A percentile compares a stretch with the other conserved stretches of the same genome.
phyloP scores from a whole-genome alignment of 345 rosid species.

The Eucalyptus fibrosa region DNA sequence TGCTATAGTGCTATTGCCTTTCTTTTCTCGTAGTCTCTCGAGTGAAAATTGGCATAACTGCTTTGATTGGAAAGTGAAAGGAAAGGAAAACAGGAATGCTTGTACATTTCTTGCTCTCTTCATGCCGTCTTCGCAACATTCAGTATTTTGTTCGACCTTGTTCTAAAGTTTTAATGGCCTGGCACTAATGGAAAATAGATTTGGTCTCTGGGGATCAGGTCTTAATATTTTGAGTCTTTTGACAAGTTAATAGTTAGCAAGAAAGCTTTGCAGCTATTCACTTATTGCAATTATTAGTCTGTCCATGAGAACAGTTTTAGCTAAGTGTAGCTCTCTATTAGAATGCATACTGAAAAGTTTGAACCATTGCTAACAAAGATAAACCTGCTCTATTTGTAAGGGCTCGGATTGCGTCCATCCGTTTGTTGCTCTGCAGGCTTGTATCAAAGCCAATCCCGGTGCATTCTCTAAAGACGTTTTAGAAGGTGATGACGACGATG shows the following conservation, averaged over 20 bases:
- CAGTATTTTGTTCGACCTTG: not conserved
- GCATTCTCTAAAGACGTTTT: slow-evolving; percentile 55
- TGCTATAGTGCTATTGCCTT: not conserved
- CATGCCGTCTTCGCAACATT: not conserved
- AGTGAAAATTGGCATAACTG: not conserved
- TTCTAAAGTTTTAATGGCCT: not conserved
- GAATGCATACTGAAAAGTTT: not conserved
- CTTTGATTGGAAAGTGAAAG: not conserved
- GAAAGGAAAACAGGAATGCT: not conserved
- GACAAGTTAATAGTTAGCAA: not conserved
- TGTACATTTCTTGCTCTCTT: not conserved
- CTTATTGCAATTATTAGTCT: not conserved
- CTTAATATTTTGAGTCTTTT: not conserved
- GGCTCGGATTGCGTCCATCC: slow-evolving; percentile 86
- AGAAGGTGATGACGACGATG: slow-evolving; percentile 14
- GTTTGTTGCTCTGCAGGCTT: slow-evolving; percentile 72
- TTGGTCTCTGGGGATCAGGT: not conserved
- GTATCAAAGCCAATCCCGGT: slow-evolving; percentile 63
- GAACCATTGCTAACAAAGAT: not conserved
- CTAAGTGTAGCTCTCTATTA: not conserved
- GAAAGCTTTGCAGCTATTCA: not conserved
- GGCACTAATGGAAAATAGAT: not conserved
- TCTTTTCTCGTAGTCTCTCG: not conserved
- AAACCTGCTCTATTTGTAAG: slow-evolving; percentile 8
- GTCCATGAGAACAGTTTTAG: not conserved